Conservation (phyloP, 2,329 filamentous ascomycete genomes). For the Pseudohalonectria lignicola region DNA sequence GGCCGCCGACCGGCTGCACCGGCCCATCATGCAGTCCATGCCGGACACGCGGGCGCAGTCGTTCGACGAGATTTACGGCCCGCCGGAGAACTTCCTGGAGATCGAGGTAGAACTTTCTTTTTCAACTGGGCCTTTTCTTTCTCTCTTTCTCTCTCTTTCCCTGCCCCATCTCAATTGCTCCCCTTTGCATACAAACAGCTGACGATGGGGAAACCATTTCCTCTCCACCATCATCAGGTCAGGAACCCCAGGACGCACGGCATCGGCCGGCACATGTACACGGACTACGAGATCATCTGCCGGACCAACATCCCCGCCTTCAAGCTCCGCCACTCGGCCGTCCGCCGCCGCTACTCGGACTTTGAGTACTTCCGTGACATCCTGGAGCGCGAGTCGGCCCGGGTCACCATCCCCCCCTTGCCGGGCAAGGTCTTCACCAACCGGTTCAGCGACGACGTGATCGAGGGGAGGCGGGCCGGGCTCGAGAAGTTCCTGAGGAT, state of each 20-base stretch:
- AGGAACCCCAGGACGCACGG: constrained; percentile 90
- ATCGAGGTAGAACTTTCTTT: constrained; percentile 60
- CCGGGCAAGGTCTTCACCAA: constrained; percentile 98
- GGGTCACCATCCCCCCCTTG: constrained; percentile 90
- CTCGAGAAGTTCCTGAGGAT: constrained; percentile 95
- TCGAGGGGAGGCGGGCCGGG: constrained; percentile 84
- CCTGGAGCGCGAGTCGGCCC: constrained; percentile 84
- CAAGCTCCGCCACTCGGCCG: constrained; percentile 80
- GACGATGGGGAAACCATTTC: no score
- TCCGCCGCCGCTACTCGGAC: constrained; percentile 90
- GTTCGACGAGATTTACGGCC: constrained; percentile 98
- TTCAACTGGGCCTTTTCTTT: neutral
- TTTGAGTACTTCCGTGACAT: constrained; percentile 99
- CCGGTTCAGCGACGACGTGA: constrained; percentile 95
- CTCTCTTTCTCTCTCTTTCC: neutral
- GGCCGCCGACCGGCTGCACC: constrained; percentile 26
- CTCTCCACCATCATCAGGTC: constrained; percentile 50
- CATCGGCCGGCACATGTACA: constrained; percentile 93
- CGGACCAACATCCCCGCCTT: constrained; percentile 98
- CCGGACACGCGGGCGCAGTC: constrained; percentile 76
- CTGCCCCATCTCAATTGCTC: neutral
- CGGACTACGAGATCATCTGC: constrained; percentile 96
- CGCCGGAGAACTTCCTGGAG: constrained; percentile 97
- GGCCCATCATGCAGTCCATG: constrained; percentile 53
- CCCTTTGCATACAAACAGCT: no score